Percentiles rank a stretch among this genome's conserved stretches.
Evolutionary conservation across 768 basidiomycete species (phyloP).

Genomic region (Lentinula lateritia): DNA sequence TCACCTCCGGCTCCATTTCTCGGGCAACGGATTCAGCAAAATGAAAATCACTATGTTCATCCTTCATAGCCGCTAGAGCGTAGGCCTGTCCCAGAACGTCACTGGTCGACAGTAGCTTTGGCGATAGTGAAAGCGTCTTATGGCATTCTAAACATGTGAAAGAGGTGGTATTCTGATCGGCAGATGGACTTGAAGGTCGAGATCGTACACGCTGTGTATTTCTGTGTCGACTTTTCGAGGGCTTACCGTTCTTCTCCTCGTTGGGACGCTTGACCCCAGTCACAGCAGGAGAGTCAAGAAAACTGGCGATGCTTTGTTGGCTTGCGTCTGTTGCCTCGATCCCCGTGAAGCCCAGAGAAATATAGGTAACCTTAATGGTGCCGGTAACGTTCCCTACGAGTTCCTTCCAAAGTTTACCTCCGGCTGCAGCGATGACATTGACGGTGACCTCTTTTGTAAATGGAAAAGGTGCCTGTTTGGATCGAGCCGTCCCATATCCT

Average conservation of each 20-base stretch:
- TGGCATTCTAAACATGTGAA: constrained; percentile 59
- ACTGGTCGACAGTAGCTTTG: constrained; percentile 13
- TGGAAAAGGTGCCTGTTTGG: constrained; percentile 86
- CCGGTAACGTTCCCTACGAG: constrained; percentile 51
- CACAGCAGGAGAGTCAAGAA: constrained; percentile 42
- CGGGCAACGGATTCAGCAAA: constrained; percentile 74
- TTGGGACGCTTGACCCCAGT: constrained; percentile 30
- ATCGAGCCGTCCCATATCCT: constrained; percentile 66
- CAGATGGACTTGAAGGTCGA: neutral
- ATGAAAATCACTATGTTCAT: constrained; percentile 89
- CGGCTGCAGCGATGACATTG: constrained; percentile 70
- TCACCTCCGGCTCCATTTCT: constrained; percentile 20
- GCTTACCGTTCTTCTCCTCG: constrained; percentile 18
- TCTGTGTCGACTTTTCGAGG: neutral
- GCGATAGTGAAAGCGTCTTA: constrained; percentile 34
- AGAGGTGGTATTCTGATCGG: constrained; percentile 18
- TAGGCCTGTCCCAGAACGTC: constrained; percentile 26
- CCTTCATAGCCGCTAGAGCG: constrained; percentile 35
- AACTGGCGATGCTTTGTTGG: constrained; percentile 84
- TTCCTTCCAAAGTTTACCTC: constrained; percentile 83
- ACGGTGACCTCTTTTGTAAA: constrained; percentile 70
- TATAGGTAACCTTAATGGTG: constrained; percentile 62
- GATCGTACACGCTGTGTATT: neutral
- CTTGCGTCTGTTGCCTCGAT: constrained; percentile 72
- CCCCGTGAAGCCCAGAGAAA: constrained; percentile 73